These are phyloP conservation scores for Fusarium hostae DNA, from an alignment of 2,329 filamentous ascomycete genomes.

Conservation along the genomic window DNA sequence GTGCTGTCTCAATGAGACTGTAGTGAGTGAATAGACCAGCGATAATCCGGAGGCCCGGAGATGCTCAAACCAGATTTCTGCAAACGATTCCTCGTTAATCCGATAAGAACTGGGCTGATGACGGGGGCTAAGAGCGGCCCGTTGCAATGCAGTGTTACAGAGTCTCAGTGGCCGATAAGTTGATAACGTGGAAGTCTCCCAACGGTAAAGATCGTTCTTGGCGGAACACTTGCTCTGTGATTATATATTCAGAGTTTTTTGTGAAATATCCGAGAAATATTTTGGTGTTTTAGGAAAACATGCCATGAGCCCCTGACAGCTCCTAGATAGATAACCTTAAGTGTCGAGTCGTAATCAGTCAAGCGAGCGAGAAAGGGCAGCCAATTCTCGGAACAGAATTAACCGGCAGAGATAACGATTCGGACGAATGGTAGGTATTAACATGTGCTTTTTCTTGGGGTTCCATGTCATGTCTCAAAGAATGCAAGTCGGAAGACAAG, in stretches of 20 bases:
- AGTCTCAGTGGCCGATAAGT: slow-evolving; percentile 22
- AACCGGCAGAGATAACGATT: slow-evolving; percentile 23
- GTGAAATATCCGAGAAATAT: not conserved
- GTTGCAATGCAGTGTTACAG: slow-evolving; percentile 22
- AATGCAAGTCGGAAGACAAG: slow-evolving; percentile 13
- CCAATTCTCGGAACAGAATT: slow-evolving; percentile 3
- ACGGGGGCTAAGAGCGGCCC: slow-evolving; percentile 32
- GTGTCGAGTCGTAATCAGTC: slow-evolving; percentile 6
- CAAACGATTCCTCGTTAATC: slow-evolving; percentile 29
- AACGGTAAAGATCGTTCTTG: not conserved
- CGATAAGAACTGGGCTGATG: slow-evolving; percentile 37
- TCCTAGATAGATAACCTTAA: not conserved
- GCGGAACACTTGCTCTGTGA: not conserved
- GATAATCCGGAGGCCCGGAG: slow-evolving; percentile 41
- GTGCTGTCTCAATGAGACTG: slow-evolving; percentile 24
- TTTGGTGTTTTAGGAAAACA: not conserved
- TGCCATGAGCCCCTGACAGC: not conserved
- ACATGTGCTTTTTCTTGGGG: slow-evolving; percentile 14
- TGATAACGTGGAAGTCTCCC: slow-evolving; percentile 1
- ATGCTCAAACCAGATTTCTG: slow-evolving; percentile 32
- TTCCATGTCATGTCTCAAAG: slow-evolving; percentile 23
- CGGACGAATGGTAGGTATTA: slow-evolving; percentile 3
- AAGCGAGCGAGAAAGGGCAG: slow-evolving; percentile 18
- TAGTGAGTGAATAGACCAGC: slow-evolving; percentile 17
- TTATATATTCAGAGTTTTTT: not conserved